Percentiles rank a stretch among this genome's conserved stretches.
These are phyloP conservation scores for Diaporthe destruens DNA, from an alignment of 2,329 filamentous ascomycete genomes.

Conservation along the genomic window DNA sequence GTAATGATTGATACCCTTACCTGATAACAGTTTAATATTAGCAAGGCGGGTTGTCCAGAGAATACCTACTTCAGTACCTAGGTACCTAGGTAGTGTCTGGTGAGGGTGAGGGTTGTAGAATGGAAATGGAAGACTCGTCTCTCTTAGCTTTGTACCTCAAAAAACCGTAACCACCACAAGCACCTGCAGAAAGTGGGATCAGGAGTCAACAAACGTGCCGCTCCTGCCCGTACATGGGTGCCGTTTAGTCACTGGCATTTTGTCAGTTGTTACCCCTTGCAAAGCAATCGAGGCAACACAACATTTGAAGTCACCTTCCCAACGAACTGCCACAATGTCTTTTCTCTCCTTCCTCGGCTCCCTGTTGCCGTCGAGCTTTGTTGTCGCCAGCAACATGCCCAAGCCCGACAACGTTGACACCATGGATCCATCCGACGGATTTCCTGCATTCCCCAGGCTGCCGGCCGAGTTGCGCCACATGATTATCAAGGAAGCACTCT, in stretches of 20 bases:
- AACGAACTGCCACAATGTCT: neutral
- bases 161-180: neutral
- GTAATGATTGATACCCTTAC: slow-evolving; percentile 33
- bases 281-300: neutral
- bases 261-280: neutral
- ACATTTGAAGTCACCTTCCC: neutral
- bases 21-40: slow-evolving; percentile 30
- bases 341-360: slow-evolving; percentile 10
- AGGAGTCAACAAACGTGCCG: neutral
- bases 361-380: neutral
- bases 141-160: too few relatives aligned
- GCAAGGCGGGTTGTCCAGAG: neutral
- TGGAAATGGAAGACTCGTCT: neutral
- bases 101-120: neutral
- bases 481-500: slow-evolving; percentile 18
- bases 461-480: slow-evolving; percentile 30
- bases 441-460: slow-evolving; percentile 2
- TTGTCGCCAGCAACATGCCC: neutral
- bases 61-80: too few relatives aligned
- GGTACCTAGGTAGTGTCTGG: too few relatives aligned
- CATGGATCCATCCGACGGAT: neutral
- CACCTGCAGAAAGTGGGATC: neutral
- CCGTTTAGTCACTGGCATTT: neutral
- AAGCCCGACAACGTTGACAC: neutral
- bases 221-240: neutral